Evolutionary conservation across 2,329 filamentous ascomycete genomes (phyloP).

Genomic region (Alternaria sp.): DNA sequence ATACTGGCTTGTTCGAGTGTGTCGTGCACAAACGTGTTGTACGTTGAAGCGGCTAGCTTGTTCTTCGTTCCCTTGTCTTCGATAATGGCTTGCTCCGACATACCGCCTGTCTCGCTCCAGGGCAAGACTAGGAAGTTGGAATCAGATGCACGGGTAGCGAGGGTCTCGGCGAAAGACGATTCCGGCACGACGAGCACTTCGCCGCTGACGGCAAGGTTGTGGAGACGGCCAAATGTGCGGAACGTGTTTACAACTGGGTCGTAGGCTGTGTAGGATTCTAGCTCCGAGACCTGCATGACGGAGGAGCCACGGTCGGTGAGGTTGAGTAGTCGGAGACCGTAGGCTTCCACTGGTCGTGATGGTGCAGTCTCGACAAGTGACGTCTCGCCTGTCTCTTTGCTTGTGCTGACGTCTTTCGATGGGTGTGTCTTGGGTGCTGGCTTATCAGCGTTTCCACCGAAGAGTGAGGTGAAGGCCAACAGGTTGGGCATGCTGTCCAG

Average conservation of each 20-base stretch:
- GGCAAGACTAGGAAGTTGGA: conserved; percentile 80
- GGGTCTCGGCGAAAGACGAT: conserved; percentile 76
- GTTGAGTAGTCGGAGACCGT: conserved; percentile 84
- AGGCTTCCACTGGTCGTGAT: conserved; percentile 69
- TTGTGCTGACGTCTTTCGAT: conserved; percentile 21
- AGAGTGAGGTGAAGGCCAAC: conserved; percentile 80
- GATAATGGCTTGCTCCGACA: conserved; percentile 68
- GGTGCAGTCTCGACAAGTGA: conserved; percentile 18
- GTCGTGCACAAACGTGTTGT: conserved; percentile 75
- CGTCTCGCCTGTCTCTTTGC: conserved; percentile 30
- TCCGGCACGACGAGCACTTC: conserved; percentile 81
- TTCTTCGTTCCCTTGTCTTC: conserved; percentile 58
- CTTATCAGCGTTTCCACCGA: conserved; percentile 63
- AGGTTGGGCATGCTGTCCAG: conserved; percentile 83
- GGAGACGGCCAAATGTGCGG: conserved; percentile 82
- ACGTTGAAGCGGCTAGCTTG: conserved; percentile 67
- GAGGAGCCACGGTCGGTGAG: conserved; percentile 92
- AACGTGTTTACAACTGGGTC: conserved; percentile 94
- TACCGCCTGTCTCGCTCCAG: conserved; percentile 83
- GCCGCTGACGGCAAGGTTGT: conserved; percentile 82
- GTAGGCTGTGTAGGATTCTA: conserved; percentile 67
- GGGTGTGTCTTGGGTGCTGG: conserved; percentile 49
- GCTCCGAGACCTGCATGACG: conserved; percentile 90
- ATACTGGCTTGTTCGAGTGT: conserved; percentile 69
- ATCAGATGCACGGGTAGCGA: conserved; percentile 66